Evolutionary conservation across 1,139 yeast species (phyloP), one percentile per base, ranked within the genome.

Genomic region (Taphrina confusa): DNA sequence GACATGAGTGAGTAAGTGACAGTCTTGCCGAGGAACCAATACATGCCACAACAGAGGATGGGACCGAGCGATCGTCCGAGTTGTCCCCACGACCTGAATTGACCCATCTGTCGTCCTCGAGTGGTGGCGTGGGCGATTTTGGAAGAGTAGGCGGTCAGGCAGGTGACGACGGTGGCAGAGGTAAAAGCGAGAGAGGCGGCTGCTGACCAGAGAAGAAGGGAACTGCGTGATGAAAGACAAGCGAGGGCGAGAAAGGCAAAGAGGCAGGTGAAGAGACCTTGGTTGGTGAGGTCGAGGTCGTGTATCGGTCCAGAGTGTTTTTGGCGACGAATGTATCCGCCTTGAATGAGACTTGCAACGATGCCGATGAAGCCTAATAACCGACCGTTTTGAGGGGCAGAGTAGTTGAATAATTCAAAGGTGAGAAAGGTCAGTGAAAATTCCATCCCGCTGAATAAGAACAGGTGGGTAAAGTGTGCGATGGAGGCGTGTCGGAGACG

Each of bases 311-410:
- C 18, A 18, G 16, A 25, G 5, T 44, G 25, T 18, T 44, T 44
- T 31, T 54, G 42, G 47, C 60, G 60, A 22, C 60, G 60, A 9
- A 56, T 46, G 49, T 47, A 56, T 14, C 60, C 60, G 58, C 58
- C 58, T 37, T 56, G 60, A 20, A 56, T 56, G n/a, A 47, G 30
- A 23, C 33, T 20, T 9, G 55, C 55, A 56, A 56, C 46, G 49
- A 56, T 37, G 42, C 60, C 60, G 27, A 56, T 37, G 47, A 56
- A 56, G 11, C 60, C 60, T 14, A 56, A 47, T 11, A 56, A 33
- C 1, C 36, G 23, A 4, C 60, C 60, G 28, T 56, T 56, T 18
- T 56, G 60, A 8, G 60, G 47, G 46, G 60, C 54, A 4, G 60
- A 37, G 55, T 56, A 56, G 42, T n/a, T 16, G 28, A 56, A 56